Base-by-base conservation (phyloP, 768 basidiomycete species). In the Russula olivacea region DNA sequence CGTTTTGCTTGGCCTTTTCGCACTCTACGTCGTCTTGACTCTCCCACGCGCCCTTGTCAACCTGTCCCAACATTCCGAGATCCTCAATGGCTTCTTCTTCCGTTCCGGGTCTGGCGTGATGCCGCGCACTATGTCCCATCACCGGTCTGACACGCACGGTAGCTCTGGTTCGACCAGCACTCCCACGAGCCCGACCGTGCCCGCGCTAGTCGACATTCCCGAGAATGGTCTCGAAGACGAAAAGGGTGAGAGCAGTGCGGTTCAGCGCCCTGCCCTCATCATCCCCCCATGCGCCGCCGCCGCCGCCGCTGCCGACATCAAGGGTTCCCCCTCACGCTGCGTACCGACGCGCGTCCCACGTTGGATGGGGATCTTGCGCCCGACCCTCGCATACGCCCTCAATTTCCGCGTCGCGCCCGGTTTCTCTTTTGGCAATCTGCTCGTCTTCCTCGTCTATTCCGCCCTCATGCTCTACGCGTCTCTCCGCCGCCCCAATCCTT, bases 401-500 rank as follows among this genome's bases (percentile, higher is more conserved):
- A 68, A 73, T 47, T 67, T 70, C 23, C 72, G 76, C 19, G 63
- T 81, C 38, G 60, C 71, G 23, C 64, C 74, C 9, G 74, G 76
- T 34, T 70, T 77, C 55, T 75, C 76, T 28, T 40, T 76, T 58
- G 80, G 76, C 23, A 75, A 77, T 60, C 65, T 72, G 30, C 56
- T 75, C 41, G 64, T 81, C 59, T 66, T 78, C 57, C 40, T 69
- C 3, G 15, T 70, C 2, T 83, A 83, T 66, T 68, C 70, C 17
- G 64, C 51, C 1, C 51, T 75, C 23, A 66, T 81, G 34, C 60
- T 74, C 21, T 76, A 76, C 55, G 75, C 72, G 5, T 71, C 73
- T 2, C 73, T 81, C 40, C 71, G 71, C 61, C 32, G 51, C 34
- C 73, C 73, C 50, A 70, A 75, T 51, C 74, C 76, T 3, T 76